Base-by-base conservation (phyloP, 2,329 filamentous ascomycete species). In the Penicillium sp. region DNA sequence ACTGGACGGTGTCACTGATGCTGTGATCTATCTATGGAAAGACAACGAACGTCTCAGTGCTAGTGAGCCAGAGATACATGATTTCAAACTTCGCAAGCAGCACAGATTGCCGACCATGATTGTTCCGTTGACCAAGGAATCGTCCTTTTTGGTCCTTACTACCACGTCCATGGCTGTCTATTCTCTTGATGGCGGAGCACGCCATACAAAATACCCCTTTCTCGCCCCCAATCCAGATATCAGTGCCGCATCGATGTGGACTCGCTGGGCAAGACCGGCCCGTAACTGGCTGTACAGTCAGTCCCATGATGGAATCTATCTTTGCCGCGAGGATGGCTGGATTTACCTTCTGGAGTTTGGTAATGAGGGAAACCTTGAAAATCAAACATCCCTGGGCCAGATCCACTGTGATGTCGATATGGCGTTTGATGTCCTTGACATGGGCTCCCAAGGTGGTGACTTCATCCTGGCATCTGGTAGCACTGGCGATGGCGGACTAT, bases 271-370 rank as follows among this genome's bases (percentile, higher is more conserved):
- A 27, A 85, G 90, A 57, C 90, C 92, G 2, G 83, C 86, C 57
- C 86, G 93, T 8, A 82, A 86, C 24, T 82, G 82, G 58, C 75
- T 79, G 13, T 89, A 88, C 63, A 83, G 84, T 52, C 77, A 83
- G 53, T 81, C 79, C 19, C 86, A 87, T 35, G 95, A 98, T 68
- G 86, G 88, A 58, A 86, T 98, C 48, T 96, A 95, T 68, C 78
- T 99, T 16, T 90, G 89, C 11, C 86, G 93, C 53, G 93, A 98
- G 75, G 93, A 98, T 69, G 95, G 95, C 3, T 79, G 87, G 48
- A 82, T 97, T 10, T 84, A 87, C 53, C 90, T 89, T 62, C 75
- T 93, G 5, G 87, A 91, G 63, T 85, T 91, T 57, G 83, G 84
- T 44, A 81, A 81, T 31, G 72, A 78, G 48, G 73, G 75, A 6